Evolutionary conservation across 108 stramenopile species (phyloP).

Genomic region (Pseudonitzschia multistriata): DNA sequence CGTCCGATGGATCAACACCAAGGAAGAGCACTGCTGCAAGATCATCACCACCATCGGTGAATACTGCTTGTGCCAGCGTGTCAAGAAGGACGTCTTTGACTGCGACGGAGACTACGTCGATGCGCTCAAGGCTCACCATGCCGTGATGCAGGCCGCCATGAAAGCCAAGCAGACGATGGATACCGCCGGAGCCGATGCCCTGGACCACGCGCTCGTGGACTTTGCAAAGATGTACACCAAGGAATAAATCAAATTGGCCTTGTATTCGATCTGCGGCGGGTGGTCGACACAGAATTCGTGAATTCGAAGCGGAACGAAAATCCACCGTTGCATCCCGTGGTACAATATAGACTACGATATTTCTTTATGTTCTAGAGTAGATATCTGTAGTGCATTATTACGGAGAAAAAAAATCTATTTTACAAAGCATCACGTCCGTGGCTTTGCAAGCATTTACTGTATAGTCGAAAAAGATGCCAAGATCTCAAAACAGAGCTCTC

Average conservation of each 20-base stretch:
- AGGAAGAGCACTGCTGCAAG: constrained; percentile 70
- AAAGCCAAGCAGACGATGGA: constrained; percentile 76
- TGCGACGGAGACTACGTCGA: constrained; percentile 63
- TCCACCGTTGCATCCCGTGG: neutral
- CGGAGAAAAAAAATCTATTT: too few relatives aligned
- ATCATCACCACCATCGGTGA: constrained; percentile 62
- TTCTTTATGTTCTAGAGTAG: neutral
- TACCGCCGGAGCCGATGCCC: constrained; percentile 56
- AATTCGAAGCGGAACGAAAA: neutral
- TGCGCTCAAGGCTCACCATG: constrained; percentile 75
- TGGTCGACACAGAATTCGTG: neutral
- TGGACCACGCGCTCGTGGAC: constrained; percentile 71
- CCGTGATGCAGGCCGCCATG: constrained; percentile 77
- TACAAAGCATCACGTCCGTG: too few relatives aligned
- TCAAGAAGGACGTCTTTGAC: constrained; percentile 67
- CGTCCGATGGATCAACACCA: constrained; percentile 79
- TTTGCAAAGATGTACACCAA: constrained; percentile 75
- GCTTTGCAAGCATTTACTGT: too few relatives aligned
- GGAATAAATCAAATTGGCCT: constrained; percentile 14
- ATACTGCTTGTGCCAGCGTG: constrained; percentile 79
- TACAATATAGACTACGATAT: neutral
- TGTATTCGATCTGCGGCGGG: neutral
- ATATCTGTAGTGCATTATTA: neutral
- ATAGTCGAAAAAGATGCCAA: too few relatives aligned
- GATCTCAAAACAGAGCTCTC: too few relatives aligned